Evolutionary conservation across 83 land plant species (phyloP).

Genomic region (Isoetes engelmannii): DNA sequence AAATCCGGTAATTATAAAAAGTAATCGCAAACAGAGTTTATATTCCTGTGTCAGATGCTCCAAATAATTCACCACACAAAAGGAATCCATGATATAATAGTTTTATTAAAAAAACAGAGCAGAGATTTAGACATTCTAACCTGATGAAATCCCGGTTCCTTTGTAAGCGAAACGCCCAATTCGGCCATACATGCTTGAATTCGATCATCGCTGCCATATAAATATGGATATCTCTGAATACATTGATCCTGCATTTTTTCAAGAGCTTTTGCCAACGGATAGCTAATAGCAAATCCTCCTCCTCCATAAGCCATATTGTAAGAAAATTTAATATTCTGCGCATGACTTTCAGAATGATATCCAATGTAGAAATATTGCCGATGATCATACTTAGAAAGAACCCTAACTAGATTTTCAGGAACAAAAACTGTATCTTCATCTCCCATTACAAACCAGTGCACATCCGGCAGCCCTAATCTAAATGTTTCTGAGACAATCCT

Average conservation of each 20-base stretch:
- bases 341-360: slow-evolving; percentile 68
- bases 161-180: slow-evolving; percentile 63
- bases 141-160: slow-evolving; percentile 85
- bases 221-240: slow-evolving; percentile 45
- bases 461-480: slow-evolving; percentile 37
- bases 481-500: slow-evolving; percentile 55
- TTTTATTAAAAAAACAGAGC: no score
- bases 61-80: no score
- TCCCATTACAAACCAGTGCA: slow-evolving; percentile 86
- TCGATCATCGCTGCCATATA: slow-evolving; percentile 75
- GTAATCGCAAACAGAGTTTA: no score
- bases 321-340: slow-evolving; percentile 52
- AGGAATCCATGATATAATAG: no score
- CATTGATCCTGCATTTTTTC: slow-evolving; percentile 48
- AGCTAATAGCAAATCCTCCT: slow-evolving; percentile 75
- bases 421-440: slow-evolving; percentile 90
- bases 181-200: slow-evolving; percentile 67
- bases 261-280: slow-evolving; percentile 48
- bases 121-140: no score
- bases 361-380: slow-evolving; percentile 66
- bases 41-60: no score
- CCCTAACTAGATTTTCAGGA: slow-evolving; percentile 58
- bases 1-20: no score
- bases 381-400: slow-evolving; percentile 62
- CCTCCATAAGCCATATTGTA: slow-evolving; percentile 86